Conservation (phyloP, 805 yeast species). For the Kluyveromyces siamensis region DNA sequence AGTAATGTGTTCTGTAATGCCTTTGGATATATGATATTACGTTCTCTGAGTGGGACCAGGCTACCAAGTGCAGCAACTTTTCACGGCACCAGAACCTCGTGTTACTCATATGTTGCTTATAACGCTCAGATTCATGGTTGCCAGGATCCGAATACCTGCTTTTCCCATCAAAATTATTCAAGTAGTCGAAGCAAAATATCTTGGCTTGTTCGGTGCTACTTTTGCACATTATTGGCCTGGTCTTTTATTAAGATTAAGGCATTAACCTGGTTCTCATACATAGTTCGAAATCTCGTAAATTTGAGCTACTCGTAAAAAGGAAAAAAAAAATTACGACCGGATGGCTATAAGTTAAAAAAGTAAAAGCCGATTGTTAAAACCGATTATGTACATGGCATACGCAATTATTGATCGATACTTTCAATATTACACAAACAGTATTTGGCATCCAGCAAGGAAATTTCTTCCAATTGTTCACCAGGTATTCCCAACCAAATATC, state of each 20-base stretch:
- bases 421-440: not conserved
- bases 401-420: not conserved
- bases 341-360: too few relatives aligned
- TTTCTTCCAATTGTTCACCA: not conserved
- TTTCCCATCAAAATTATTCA: conserved; percentile 14
- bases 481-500: not conserved
- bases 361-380: too few relatives aligned
- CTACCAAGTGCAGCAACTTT: conserved; percentile 44
- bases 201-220: not conserved
- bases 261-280: too few relatives aligned
- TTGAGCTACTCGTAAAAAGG: not conserved
- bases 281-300: too few relatives aligned
- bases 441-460: not conserved
- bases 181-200: conserved; percentile 5
- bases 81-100: conserved; percentile 47
- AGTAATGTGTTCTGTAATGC: conserved; percentile 34
- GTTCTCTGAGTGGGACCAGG: not conserved
- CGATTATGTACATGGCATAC: not conserved
- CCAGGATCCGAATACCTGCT: conserved; percentile 56
- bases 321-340: too few relatives aligned
- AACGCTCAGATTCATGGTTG: conserved; percentile 56
- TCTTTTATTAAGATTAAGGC: too few relatives aligned
- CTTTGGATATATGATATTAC: conserved; percentile 34
- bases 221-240: not conserved
- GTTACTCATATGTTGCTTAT: conserved; percentile 47